phyloP scores from a whole-genome alignment of 192 early-diverging fungal genomes.

The Entomortierella parvispora region DNA sequence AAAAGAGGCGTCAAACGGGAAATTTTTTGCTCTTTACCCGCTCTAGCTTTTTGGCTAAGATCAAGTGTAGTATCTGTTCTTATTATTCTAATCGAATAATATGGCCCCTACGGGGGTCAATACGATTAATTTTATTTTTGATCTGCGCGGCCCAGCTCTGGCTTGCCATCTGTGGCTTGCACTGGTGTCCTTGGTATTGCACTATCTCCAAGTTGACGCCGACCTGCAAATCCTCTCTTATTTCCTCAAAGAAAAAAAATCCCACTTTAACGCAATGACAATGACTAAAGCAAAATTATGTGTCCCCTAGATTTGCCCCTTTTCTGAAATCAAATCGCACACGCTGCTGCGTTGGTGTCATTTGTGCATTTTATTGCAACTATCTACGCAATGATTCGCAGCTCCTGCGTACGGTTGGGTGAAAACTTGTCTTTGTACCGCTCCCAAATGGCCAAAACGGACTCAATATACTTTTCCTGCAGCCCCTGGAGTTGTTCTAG shows the following conservation, averaged over 20 bases:
- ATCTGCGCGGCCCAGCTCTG: constrained; percentile 9
- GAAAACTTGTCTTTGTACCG: constrained; percentile 78
- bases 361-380: neutral
- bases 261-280: neutral
- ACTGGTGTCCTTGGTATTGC: constrained; percentile 42
- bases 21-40: constrained; percentile 60
- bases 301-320: no score
- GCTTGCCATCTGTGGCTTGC: constrained; percentile 26
- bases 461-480: constrained; percentile 73
- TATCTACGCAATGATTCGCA: constrained; percentile 70
- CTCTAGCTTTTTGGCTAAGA: constrained; percentile 89
- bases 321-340: no score
- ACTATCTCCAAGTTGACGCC: constrained; percentile 44
- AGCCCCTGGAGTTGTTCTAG: constrained; percentile 66
- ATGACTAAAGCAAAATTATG: no score
- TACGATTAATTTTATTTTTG: constrained; percentile 19
- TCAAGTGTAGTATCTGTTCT: constrained; percentile 90
- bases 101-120: constrained; percentile 5
- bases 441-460: constrained; percentile 67
- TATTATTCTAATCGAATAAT: constrained; percentile 24
- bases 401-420: constrained; percentile 65
- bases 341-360: neutral
- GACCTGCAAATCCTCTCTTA: constrained; percentile 15
- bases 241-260: neutral
- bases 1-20: neutral